A percentile compares a stretch with the other conserved stretches of the same genome.
phyloP scores from a whole-genome alignment of 257 asterid genomes.

The Thymus quinquecostatus region DNA sequence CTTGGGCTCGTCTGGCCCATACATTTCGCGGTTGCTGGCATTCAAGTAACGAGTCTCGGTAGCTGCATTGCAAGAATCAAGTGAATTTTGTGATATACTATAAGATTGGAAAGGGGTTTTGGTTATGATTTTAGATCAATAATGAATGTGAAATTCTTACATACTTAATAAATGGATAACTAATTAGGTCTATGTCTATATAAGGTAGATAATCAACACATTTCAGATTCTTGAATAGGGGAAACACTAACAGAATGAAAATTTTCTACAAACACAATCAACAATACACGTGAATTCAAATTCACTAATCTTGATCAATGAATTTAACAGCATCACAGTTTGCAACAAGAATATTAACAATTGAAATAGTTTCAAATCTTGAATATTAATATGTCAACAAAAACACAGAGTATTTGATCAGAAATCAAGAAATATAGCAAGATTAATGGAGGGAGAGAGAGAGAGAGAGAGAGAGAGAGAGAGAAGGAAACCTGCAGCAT shows the following conservation, averaged over 20 bases:
- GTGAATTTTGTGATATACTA: neutral
- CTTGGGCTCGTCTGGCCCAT: constrained; percentile 68
- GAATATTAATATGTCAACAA: too few relatives aligned
- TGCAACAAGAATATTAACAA: constrained; percentile 2
- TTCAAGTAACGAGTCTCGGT: constrained; percentile 80
- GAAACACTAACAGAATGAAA: neutral
- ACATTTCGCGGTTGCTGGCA: constrained; percentile 88
- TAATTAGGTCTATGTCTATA: neutral
- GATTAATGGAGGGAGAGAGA: neutral
- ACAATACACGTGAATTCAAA: neutral
- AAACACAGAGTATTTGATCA: too few relatives aligned
- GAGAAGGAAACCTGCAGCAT: constrained; percentile 56
- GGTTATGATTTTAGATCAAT: neutral
- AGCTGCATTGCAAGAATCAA: constrained; percentile 46
- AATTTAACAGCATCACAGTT: neutral
- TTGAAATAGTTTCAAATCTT: neutral
- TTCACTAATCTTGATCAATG: constrained; percentile 3
- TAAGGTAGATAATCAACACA: neutral
- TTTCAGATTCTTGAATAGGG: neutral
- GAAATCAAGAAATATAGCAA: neutral
- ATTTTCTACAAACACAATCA: neutral
- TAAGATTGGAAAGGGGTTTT: neutral
- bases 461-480: neutral
- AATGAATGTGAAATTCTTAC: constrained; percentile 7
- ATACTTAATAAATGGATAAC: neutral